phyloP scores from a whole-genome alignment of 306 rosid species.

The Canavalia gladiata region DNA sequence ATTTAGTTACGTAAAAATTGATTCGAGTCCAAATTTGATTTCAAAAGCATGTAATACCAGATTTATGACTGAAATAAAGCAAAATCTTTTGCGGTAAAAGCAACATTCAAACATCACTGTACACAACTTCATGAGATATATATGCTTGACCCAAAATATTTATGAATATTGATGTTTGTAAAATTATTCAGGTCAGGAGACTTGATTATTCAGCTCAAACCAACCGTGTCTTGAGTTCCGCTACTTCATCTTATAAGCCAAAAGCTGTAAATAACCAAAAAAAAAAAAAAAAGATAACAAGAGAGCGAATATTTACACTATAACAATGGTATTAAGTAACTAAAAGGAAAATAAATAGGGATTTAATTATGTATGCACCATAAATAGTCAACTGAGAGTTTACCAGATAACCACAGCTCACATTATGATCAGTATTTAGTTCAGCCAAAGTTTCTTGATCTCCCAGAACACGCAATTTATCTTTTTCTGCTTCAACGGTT shows the following conservation, averaged over 20 bases:
- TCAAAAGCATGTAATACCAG: neutral
- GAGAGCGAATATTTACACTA: neutral
- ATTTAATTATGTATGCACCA: neutral
- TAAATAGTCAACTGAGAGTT: constrained; percentile 28
- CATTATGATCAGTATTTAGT: constrained; percentile 40
- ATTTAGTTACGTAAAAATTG: too few species aligned
- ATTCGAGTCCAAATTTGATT: neutral
- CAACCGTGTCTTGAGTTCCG: constrained; percentile 35
- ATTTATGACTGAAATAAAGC: neutral
- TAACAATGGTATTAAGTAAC: neutral
- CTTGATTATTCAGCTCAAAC: constrained; percentile 40
- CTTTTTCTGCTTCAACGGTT: constrained; percentile 56
- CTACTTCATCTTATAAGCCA: constrained; percentile 72
- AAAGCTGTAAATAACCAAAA: constrained; percentile 56
- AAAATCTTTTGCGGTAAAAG: neutral
- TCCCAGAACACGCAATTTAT: constrained; percentile 51
- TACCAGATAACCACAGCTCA: constrained; percentile 69
- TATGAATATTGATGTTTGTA: constrained; percentile 26
- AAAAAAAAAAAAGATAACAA: neutral
- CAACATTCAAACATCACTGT: neutral
- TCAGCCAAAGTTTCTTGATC: constrained; percentile 72
- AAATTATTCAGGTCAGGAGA: constrained; percentile 11
- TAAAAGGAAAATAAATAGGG: neutral
- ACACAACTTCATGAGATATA: constrained; percentile 20
- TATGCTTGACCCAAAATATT: neutral